Percentiles rank a stretch among this genome's conserved stretches.
phyloP scores from a whole-genome alignment of 2,329 filamentous ascomycete species.

The Zasmidium angulare region DNA sequence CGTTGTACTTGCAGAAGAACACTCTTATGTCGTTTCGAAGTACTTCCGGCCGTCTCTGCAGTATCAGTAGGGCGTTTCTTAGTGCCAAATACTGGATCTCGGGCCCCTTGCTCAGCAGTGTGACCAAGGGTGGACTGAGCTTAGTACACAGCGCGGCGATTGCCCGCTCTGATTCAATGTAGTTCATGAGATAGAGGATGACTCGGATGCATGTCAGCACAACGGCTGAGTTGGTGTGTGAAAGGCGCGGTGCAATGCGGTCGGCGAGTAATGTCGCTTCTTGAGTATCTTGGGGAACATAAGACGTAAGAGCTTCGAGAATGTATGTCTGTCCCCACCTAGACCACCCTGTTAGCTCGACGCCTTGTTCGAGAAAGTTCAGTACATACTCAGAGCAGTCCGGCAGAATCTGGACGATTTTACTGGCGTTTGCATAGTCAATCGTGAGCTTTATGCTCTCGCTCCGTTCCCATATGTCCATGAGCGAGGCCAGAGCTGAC shows the following conservation, averaged over 20 bases:
- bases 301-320: conserved; percentile 94
- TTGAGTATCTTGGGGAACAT: conserved; percentile 85
- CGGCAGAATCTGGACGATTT: conserved; percentile 93
- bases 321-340: conserved; percentile 99
- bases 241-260: conserved; percentile 89
- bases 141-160: conserved; percentile 86
- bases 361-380: not conserved
- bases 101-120: conserved; percentile 88
- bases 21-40: conserved; percentile 94
- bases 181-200: conserved; percentile 97
- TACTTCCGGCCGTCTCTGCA: conserved; percentile 90
- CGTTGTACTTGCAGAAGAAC: conserved; percentile 99
- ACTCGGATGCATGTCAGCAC: conserved; percentile 95
- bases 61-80: conserved; percentile 87
- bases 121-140: conserved; percentile 91
- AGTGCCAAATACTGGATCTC: conserved; percentile 98
- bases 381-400: conserved; percentile 88
- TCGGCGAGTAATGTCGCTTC: conserved; percentile 90
- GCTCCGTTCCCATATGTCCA: conserved; percentile 98
- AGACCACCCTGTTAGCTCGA: conserved; percentile 16
- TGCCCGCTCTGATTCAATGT: conserved; percentile 88
- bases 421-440: conserved; percentile 94
- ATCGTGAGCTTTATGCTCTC: conserved; percentile 98
- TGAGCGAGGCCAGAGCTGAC: conserved; percentile 83
- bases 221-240: conserved; percentile 94